phyloP scores from a whole-genome alignment of 345 rosid genomes.

The Turnera subulata region DNA sequence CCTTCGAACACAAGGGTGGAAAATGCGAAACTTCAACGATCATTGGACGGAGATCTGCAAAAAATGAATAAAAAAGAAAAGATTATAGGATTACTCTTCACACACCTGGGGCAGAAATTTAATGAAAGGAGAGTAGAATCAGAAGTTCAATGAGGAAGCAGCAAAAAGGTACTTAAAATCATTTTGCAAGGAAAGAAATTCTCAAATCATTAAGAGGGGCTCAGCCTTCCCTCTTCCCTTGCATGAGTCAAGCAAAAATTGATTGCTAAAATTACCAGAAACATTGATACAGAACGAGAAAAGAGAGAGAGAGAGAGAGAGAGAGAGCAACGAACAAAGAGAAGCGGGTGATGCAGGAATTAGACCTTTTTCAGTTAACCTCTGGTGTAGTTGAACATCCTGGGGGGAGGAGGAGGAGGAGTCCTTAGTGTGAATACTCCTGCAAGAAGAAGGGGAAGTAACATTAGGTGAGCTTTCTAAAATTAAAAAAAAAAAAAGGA shows the following conservation, averaged over 20 bases:
- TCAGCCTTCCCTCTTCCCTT: no score
- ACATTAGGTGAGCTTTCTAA: not conserved
- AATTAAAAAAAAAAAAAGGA: not conserved
- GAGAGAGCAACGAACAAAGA: not conserved
- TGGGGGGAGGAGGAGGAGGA: no score
- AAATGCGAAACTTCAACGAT: constrained; percentile 40
- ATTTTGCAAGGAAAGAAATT: no score
- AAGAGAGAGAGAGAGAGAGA: no score
- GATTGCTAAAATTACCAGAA: no score
- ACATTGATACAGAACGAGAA: no score
- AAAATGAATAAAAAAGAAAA: constrained; percentile 14
- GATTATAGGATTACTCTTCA: not conserved
- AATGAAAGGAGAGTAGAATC: not conserved
- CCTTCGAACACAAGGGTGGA: constrained; percentile 48
- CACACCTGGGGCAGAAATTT: not conserved
- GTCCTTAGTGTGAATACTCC: constrained; percentile 54
- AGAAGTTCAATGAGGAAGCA: not conserved
- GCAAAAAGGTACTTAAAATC: no score
- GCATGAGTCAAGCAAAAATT: no score
- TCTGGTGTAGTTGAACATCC: constrained; percentile 55
- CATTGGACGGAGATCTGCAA: constrained; percentile 45
- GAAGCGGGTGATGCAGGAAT: not conserved
- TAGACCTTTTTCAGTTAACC: constrained; percentile 47
- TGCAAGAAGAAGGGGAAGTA: constrained; percentile 21
- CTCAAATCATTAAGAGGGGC: no score